Evolutionary conservation across 2,329 filamentous ascomycete genomes (phyloP).

Genomic region (Neofusicoccum sp.): DNA sequence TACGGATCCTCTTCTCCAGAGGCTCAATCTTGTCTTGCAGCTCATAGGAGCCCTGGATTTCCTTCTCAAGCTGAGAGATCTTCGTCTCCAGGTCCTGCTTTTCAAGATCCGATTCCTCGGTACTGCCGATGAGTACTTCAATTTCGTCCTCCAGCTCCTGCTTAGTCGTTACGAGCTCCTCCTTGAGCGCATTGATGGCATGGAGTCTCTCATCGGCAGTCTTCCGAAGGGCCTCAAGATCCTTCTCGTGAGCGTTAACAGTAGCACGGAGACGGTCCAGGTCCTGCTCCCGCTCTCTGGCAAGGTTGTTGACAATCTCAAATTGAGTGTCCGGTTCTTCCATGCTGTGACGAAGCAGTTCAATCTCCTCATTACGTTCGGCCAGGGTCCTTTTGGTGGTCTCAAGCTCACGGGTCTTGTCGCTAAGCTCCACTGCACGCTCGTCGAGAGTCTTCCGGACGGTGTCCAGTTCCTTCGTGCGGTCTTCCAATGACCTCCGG

Average conservation of each 20-base stretch:
- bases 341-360: conserved; percentile 37
- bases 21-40: conserved; percentile 56
- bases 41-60: conserved; percentile 35
- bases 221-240: conserved; percentile 36
- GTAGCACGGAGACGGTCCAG: conserved; percentile 58
- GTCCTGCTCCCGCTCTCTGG: conserved; percentile 50
- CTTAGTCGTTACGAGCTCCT: conserved; percentile 42
- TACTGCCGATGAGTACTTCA: conserved; percentile 46
- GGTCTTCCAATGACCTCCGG: conserved; percentile 33
- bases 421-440: conserved; percentile 38
- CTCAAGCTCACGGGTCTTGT: conserved; percentile 39
- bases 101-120: conserved; percentile 46
- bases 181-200: conserved; percentile 56
- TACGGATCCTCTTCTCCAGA: conserved; percentile 38
- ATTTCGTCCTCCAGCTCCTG: conserved; percentile 56
- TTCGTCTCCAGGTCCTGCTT: conserved; percentile 64
- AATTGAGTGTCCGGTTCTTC: conserved; percentile 43
- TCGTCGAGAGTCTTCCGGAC: conserved; percentile 36
- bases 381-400: conserved; percentile 37
- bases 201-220: conserved; percentile 39
- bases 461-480: conserved; percentile 37
- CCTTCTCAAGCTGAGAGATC: conserved; percentile 44
- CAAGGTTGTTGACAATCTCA: conserved; percentile 45
- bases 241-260: conserved; percentile 34
- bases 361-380: conserved; percentile 41